These are phyloP conservation scores for Sporothrix globosa DNA, from an alignment of 2,329 filamentous ascomycete genomes.

Conservation along the genomic window DNA sequence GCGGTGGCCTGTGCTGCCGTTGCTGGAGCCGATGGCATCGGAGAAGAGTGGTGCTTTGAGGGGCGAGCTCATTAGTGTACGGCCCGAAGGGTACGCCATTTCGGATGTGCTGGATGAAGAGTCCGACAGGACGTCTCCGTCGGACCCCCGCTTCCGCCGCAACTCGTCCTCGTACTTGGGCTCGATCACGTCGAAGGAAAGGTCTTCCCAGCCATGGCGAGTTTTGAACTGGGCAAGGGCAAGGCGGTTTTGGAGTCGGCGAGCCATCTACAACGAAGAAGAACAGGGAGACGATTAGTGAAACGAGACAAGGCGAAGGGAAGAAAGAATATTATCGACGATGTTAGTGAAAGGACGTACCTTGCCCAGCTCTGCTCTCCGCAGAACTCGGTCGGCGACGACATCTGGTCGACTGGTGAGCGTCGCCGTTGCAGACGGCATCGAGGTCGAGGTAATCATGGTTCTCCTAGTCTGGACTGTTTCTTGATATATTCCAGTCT, in stretches of 20 bases:
- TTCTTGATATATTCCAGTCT: background rate
- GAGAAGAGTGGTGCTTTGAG: constrained; percentile 83
- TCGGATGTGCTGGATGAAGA: constrained; percentile 84
- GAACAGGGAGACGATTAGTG: constrained; percentile 24
- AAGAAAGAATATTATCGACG: background rate
- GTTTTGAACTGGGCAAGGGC: constrained; percentile 97
- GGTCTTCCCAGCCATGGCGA: constrained; percentile 90
- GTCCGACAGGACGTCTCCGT: constrained; percentile 79
- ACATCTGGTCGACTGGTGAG: constrained; percentile 66
- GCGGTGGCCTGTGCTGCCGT: constrained; percentile 66
- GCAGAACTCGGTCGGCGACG: constrained; percentile 70
- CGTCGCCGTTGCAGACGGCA: constrained; percentile 38
- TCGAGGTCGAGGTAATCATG: constrained; percentile 34
- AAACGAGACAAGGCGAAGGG: background rate
- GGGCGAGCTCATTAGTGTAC: constrained; percentile 78
- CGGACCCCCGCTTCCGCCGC: constrained; percentile 68
- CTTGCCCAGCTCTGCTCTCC: constrained; percentile 75
- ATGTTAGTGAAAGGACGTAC: constrained; percentile 50
- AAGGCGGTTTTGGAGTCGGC: constrained; percentile 88
- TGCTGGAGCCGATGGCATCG: constrained; percentile 74
- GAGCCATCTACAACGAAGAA: constrained; percentile 70
- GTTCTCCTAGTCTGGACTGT: background rate
- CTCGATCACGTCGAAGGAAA: constrained; percentile 83
- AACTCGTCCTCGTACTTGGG: constrained; percentile 80
- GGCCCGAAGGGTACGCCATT: constrained; percentile 65